phyloP scores from a whole-genome alignment of 2,329 filamentous ascomycete species.

The Hypoxylon sp. region DNA sequence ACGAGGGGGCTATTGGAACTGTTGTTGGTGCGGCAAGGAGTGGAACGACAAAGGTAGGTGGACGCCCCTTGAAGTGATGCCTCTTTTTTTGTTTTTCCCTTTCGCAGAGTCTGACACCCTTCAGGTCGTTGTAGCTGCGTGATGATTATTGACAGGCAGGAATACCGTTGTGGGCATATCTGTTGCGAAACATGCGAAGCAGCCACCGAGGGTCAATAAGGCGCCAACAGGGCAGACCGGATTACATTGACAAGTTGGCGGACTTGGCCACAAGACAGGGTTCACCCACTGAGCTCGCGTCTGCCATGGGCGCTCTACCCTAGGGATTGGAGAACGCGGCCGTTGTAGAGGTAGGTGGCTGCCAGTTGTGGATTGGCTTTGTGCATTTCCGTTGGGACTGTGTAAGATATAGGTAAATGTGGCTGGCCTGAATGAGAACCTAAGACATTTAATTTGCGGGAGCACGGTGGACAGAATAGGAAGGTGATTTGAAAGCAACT shows the following conservation, averaged over 20 bases:
- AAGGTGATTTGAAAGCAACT: slow-evolving; percentile 23
- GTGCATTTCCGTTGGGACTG: slow-evolving; percentile 16
- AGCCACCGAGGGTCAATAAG: slow-evolving; percentile 54
- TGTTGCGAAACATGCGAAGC: slow-evolving; percentile 67
- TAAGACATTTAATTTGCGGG: slow-evolving; percentile 21
- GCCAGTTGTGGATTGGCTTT: slow-evolving; percentile 21
- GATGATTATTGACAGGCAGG: slow-evolving; percentile 66
- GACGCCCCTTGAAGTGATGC: background rate
- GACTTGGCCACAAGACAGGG: slow-evolving; percentile 1
- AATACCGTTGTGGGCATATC: slow-evolving; percentile 68
- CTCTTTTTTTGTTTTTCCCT: background rate
- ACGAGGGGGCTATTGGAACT: slow-evolving; percentile 67
- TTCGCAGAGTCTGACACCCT: slow-evolving; percentile 36
- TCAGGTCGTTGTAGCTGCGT: slow-evolving; percentile 64
- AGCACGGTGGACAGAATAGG: slow-evolving; percentile 22
- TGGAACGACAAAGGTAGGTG: slow-evolving; percentile 61
- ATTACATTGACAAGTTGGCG: slow-evolving; percentile 2
- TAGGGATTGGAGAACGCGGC: slow-evolving; percentile 16
- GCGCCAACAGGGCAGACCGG: slow-evolving; percentile 12
- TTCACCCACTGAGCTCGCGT: background rate
- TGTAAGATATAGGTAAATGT: slow-evolving; percentile 29
- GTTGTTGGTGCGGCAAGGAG: slow-evolving; percentile 70
- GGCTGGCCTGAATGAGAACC: slow-evolving; percentile 24
- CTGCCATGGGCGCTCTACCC: slow-evolving; percentile 5
- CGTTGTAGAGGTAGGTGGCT: slow-evolving; percentile 23